A percentile compares a stretch with the other conserved stretches of the same genome.
These are phyloP conservation scores for Talaromyces thailandensis DNA, from an alignment of 495 filamentous ascomycete species.

Conservation along the genomic window DNA sequence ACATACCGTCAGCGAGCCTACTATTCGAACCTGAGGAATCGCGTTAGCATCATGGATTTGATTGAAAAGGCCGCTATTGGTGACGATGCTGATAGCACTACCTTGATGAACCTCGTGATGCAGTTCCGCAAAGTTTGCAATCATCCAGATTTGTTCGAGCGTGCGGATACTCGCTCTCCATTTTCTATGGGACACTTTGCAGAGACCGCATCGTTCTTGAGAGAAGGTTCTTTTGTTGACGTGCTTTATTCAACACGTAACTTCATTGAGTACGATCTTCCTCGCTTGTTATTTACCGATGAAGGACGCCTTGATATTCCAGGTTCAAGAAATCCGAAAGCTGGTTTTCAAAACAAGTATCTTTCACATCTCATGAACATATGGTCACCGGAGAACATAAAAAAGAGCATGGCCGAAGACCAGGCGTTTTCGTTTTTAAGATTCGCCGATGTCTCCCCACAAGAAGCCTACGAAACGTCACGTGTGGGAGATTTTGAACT, in stretches of 20 bases:
- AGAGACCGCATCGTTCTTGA: conserved; percentile 88
- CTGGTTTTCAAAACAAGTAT: conserved; percentile 69
- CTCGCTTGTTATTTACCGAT: conserved; percentile 66
- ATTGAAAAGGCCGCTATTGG: conserved; percentile 95
- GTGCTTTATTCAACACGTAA: conserved; percentile 84
- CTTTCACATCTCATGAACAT: conserved; percentile 77
- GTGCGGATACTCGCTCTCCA: conserved; percentile 83
- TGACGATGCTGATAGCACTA: conserved; percentile 89
- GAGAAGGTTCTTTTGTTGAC: conserved; percentile 72
- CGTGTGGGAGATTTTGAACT: conserved; percentile 56
- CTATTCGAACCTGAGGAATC: conserved; percentile 83
- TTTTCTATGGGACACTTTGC: conserved; percentile 77
- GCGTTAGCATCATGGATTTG: conserved; percentile 96
- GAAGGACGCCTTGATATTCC: conserved; percentile 68
- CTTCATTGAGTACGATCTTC: conserved; percentile 73
- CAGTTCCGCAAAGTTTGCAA: conserved; percentile 99
- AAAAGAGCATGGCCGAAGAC: conserved; percentile 41
- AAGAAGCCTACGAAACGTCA: conserved; percentile 58
- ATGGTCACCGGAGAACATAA: conserved; percentile 74
- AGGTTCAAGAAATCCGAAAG: conserved; percentile 61
- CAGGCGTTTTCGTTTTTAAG: conserved; percentile 84
- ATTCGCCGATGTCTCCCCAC: conserved; percentile 68
- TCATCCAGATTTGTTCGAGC: conserved; percentile 93
- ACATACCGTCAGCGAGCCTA: conserved; percentile 96
- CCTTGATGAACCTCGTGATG: conserved; percentile 98